phyloP scores from a whole-genome alignment of 78 protist genomes.

The Tieghemostelium lacteum region DNA sequence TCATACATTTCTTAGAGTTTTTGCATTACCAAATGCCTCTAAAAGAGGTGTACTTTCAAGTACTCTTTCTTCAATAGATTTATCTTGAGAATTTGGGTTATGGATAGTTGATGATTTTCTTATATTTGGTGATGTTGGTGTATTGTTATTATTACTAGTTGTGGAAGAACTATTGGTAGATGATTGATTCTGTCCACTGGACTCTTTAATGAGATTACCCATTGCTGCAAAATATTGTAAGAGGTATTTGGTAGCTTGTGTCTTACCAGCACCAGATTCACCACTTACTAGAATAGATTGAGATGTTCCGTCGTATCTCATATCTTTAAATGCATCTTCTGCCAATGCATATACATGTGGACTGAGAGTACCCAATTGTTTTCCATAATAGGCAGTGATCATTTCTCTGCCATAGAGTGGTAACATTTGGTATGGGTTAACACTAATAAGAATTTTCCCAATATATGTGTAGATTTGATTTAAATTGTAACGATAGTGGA shows the following conservation, averaged over 20 bases:
- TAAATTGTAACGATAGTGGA: conserved; percentile 80
- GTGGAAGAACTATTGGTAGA: not conserved
- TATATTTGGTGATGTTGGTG: conserved; percentile 57
- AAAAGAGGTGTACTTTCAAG: conserved; percentile 89
- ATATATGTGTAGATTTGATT: conserved; percentile 83
- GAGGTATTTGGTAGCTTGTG: conserved; percentile 69
- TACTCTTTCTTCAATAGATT: conserved; percentile 76
- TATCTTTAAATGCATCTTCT: conserved; percentile 76
- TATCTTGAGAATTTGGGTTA: not conserved
- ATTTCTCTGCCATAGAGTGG: conserved; percentile 74
- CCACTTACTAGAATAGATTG: conserved; percentile 81
- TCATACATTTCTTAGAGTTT: conserved; percentile 93
- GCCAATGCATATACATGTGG: conserved; percentile 90
- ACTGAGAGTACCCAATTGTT: conserved; percentile 47
- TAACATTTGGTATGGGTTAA: conserved; percentile 54
- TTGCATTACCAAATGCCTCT: conserved; percentile 97
- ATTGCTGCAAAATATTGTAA: conserved; percentile 85
- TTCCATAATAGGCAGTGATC: conserved; percentile 77
- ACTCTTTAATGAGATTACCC: conserved; percentile 76
- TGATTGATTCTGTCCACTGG: not conserved
- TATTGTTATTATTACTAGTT: not conserved
- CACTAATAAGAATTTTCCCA: conserved; percentile 76
- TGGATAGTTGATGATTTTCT: not conserved
- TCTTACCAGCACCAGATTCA: conserved; percentile 91
- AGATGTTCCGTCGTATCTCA: conserved; percentile 68